These are phyloP conservation scores for Ceriops tagal DNA, from an alignment of 345 rosid genomes.

Conservation along the genomic window DNA sequence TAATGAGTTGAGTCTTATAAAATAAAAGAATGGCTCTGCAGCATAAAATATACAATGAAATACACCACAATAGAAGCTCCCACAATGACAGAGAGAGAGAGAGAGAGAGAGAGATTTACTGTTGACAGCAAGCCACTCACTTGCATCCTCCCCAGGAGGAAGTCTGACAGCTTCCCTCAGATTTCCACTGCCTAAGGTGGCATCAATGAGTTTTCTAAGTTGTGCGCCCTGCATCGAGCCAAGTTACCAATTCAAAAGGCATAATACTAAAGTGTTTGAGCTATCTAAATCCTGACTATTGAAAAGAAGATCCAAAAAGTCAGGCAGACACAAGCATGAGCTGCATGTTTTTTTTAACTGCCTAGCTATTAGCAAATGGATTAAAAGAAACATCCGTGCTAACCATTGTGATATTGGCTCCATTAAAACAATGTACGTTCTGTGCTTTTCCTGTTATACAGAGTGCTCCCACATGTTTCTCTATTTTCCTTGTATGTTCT, in stretches of 20 bases:
- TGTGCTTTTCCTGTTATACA: neutral
- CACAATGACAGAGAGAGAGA: neutral
- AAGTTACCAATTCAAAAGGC: constrained; percentile 9
- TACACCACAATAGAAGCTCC: neutral
- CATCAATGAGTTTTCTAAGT: constrained; percentile 60
- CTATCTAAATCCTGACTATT: constrained; percentile 1
- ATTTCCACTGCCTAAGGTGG: constrained; percentile 70
- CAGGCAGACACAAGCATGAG: neutral
- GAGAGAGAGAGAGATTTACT: constrained; percentile 26
- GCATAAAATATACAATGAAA: neutral
- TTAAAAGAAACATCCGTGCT: neutral
- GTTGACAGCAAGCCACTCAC: constrained; percentile 76
- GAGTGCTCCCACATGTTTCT: neutral
- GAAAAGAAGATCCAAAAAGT: constrained; percentile 4
- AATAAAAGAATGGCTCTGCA: neutral
- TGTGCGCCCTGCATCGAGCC: constrained; percentile 54
- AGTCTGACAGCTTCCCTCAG: constrained; percentile 64
- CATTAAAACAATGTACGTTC: neutral
- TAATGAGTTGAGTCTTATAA: neutral
- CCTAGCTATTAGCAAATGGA: neutral
- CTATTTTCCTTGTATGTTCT: neutral
- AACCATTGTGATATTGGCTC: neutral
- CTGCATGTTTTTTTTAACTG: constrained; percentile 2
- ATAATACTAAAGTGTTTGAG: neutral
- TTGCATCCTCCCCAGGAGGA: constrained; percentile 71